phyloP scores from a whole-genome alignment of 345 rosid species.

The Mangifera indica region DNA sequence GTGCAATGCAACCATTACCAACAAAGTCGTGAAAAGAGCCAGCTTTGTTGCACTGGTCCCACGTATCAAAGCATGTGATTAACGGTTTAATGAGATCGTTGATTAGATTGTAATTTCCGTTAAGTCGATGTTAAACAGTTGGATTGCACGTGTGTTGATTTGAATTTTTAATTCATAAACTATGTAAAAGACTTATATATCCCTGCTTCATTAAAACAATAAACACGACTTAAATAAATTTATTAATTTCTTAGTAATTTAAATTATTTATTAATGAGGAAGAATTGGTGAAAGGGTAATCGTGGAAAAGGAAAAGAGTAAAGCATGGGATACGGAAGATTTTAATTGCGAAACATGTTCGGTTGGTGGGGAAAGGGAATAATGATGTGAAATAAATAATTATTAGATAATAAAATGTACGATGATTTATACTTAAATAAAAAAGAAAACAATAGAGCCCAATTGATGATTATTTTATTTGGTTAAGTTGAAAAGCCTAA shows the following conservation, averaged over 20 bases:
- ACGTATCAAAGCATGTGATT: slow-evolving; percentile 11
- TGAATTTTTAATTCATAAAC: not conserved
- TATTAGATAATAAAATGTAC: slow-evolving; percentile 8
- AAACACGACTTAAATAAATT: not conserved
- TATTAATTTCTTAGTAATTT: no score
- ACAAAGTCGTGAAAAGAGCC: slow-evolving; percentile 13
- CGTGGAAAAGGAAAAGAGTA: slow-evolving; percentile 1
- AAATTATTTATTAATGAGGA: not conserved
- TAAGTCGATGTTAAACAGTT: slow-evolving; percentile 27
- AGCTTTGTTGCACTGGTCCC: slow-evolving; percentile 28
- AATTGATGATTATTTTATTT: slow-evolving; percentile 19
- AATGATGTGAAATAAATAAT: slow-evolving; percentile 34
- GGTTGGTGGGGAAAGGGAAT: slow-evolving; percentile 31
- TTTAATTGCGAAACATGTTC: slow-evolving; percentile 33
- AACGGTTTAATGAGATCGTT: slow-evolving; percentile 17
- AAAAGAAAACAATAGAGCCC: no score
- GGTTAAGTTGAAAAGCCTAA: slow-evolving; percentile 16
- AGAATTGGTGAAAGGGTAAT: slow-evolving; percentile 7
- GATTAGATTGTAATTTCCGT: slow-evolving; percentile 22
- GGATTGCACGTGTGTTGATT: slow-evolving; percentile 33
- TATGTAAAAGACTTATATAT: not conserved
- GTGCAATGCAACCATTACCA: slow-evolving; percentile 43
- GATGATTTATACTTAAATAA: slow-evolving; percentile 8
- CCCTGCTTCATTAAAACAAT: not conserved
- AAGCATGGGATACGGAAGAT: not conserved